Evolutionary conservation across 257 asterid species (phyloP).

Genomic region (Rehmannia glutinosa): DNA sequence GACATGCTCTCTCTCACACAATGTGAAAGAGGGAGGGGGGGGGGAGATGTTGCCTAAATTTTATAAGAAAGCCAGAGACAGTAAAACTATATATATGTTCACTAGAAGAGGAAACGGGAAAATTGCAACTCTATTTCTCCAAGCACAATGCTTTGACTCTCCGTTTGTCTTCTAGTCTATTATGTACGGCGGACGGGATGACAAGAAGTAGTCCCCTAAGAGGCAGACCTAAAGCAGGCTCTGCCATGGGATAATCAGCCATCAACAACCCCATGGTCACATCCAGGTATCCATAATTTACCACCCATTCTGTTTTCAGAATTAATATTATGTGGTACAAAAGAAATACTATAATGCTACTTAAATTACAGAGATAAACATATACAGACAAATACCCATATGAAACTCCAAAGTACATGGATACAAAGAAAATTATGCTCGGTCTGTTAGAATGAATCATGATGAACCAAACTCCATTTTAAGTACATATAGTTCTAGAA

Average conservation of each 20-base stretch:
- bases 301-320: background rate
- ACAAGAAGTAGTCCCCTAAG: background rate
- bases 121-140: background rate
- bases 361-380: background rate
- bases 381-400: background rate
- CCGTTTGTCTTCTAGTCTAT: background rate
- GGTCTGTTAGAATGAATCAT: background rate
- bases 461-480: background rate
- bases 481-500: background rate
- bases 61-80: background rate
- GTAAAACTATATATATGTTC: background rate
- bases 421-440: background rate
- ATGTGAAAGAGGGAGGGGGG: background rate
- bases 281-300: background rate
- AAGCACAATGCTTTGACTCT: conserved; percentile 3
- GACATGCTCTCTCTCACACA: background rate
- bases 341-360: background rate
- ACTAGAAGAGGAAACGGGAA: background rate
- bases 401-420: background rate
- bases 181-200: background rate
- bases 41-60: background rate
- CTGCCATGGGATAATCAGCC: background rate
- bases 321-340: background rate
- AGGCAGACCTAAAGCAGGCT: conserved; percentile 4
- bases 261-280: background rate